Evolutionary conservation across 2,329 filamentous ascomycete genomes (phyloP).

Genomic region (Tolypocladium guangdongense): DNA sequence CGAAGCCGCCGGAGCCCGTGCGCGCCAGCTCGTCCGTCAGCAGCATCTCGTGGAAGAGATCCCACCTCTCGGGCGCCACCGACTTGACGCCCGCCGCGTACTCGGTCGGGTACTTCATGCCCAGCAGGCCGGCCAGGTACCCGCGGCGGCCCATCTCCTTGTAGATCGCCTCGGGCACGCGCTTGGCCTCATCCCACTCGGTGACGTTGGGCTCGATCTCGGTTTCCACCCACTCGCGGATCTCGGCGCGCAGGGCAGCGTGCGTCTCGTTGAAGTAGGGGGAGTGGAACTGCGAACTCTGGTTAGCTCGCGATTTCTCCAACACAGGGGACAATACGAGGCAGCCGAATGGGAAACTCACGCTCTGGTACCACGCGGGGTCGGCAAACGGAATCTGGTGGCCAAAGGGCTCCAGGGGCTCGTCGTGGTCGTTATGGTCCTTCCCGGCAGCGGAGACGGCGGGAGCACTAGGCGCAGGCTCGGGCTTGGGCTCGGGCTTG

Average conservation of each 20-base stretch:
- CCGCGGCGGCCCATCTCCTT: slow-evolving; percentile 90
- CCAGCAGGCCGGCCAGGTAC: slow-evolving; percentile 86
- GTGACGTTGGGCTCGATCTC: slow-evolving; percentile 85
- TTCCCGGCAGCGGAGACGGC: slow-evolving; percentile 16
- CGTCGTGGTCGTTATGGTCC: slow-evolving; percentile 37
- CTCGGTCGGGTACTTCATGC: slow-evolving; percentile 68
- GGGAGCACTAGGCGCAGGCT: slow-evolving; percentile 19
- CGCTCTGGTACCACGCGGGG: slow-evolving; percentile 88
- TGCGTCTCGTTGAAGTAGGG: slow-evolving; percentile 95
- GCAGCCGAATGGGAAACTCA: slow-evolving; percentile 32
- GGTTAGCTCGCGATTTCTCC: background rate
- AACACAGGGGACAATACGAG: background rate
- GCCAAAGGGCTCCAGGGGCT: slow-evolving; percentile 75
- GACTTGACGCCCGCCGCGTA: slow-evolving; percentile 64
- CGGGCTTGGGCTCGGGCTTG: slow-evolving; percentile 32
- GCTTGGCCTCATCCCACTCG: slow-evolving; percentile 95
- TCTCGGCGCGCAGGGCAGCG: slow-evolving; percentile 78
- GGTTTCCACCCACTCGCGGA: slow-evolving; percentile 82
- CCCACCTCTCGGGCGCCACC: slow-evolving; percentile 83
- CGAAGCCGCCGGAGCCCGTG: slow-evolving; percentile 78
- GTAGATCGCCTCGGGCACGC: slow-evolving; percentile 81
- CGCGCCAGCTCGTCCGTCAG: slow-evolving; percentile 91
- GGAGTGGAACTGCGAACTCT: slow-evolving; percentile 65
- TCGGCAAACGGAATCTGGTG: slow-evolving; percentile 84
- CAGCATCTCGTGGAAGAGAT: slow-evolving; percentile 96